Evolutionary conservation across 129 eudicot species (phyloP).

Genomic region (Pseudognaphalium luteoalbum): DNA sequence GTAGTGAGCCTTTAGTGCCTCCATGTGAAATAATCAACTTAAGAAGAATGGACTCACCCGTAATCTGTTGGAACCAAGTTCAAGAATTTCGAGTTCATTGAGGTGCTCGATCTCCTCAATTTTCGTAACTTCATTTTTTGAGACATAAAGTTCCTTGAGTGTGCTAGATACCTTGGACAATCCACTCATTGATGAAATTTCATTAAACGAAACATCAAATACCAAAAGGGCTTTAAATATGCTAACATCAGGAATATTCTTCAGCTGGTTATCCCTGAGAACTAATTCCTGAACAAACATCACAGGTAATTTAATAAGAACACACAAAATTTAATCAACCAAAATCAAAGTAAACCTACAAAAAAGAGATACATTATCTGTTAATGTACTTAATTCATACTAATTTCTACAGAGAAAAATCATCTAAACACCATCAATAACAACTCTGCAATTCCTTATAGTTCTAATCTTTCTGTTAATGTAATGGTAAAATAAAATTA

Average conservation of each 20-base stretch:
- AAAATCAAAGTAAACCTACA: not conserved
- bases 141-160: constrained; percentile 92
- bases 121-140: constrained; percentile 86
- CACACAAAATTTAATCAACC: constrained; percentile 10
- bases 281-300: constrained; percentile 73
- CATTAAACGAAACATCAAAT: constrained; percentile 90
- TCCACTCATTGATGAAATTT: constrained; percentile 75
- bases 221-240: constrained; percentile 80
- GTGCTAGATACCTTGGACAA: constrained; percentile 71
- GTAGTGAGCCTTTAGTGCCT: not conserved
- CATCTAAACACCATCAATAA: not conserved
- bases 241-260: constrained; percentile 83
- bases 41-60: constrained; percentile 50
- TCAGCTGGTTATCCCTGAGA: constrained; percentile 87
- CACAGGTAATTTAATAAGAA: not conserved
- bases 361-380: not conserved
- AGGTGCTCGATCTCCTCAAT: constrained; percentile 96
- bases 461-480: not conserved
- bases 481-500: too few species aligned
- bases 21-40: not conserved
- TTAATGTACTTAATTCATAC: not conserved
- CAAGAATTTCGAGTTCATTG: constrained; percentile 78
- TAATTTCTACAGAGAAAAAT: not conserved
- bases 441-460: not conserved
- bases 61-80: constrained; percentile 93